phyloP scores from a whole-genome alignment of 2,329 filamentous ascomycete genomes.

The Alternaria sp. region DNA sequence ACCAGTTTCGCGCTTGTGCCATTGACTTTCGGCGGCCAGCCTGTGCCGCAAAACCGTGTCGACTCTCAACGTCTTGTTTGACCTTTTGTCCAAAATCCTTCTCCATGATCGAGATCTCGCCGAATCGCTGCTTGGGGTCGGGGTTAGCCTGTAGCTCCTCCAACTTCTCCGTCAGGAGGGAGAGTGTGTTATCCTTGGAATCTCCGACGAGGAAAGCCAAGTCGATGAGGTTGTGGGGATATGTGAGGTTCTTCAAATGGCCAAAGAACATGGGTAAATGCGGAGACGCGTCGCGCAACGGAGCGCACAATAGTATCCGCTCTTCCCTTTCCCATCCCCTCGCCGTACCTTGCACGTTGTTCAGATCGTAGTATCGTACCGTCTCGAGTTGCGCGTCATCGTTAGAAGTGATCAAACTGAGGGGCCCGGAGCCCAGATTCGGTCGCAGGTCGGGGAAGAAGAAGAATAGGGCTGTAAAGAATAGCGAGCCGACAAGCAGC shows the following conservation, averaged over 20 bases:
- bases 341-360: slow-evolving; percentile 87
- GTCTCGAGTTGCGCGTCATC: slow-evolving; percentile 87
- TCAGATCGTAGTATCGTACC: slow-evolving; percentile 95
- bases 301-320: slow-evolving; percentile 92
- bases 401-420: slow-evolving; percentile 72
- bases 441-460: slow-evolving; percentile 78
- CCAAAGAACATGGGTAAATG: slow-evolving; percentile 98
- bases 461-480: slow-evolving; percentile 70
- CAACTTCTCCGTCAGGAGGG: slow-evolving; percentile 76
- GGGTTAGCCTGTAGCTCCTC: slow-evolving; percentile 80
- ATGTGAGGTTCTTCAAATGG: slow-evolving; percentile 96
- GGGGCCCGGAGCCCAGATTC: slow-evolving; percentile 67
- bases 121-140: slow-evolving; percentile 83
- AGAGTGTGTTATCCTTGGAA: slow-evolving; percentile 89
- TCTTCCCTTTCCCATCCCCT: slow-evolving; percentile 97
- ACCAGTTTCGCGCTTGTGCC: slow-evolving; percentile 97
- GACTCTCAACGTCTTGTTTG: slow-evolving; percentile 95
- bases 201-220: slow-evolving; percentile 96
- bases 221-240: slow-evolving; percentile 95
- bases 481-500: slow-evolving; percentile 63
- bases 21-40: slow-evolving; percentile 93
- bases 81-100: slow-evolving; percentile 99
- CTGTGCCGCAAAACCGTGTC: slow-evolving; percentile 96
- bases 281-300: slow-evolving; percentile 87
- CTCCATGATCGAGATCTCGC: slow-evolving; percentile 96